A percentile compares a stretch with the other conserved stretches of the same genome.
Conservation (phyloP, 352 stramenopile genomes). For the Phytophthora syringae region DNA sequence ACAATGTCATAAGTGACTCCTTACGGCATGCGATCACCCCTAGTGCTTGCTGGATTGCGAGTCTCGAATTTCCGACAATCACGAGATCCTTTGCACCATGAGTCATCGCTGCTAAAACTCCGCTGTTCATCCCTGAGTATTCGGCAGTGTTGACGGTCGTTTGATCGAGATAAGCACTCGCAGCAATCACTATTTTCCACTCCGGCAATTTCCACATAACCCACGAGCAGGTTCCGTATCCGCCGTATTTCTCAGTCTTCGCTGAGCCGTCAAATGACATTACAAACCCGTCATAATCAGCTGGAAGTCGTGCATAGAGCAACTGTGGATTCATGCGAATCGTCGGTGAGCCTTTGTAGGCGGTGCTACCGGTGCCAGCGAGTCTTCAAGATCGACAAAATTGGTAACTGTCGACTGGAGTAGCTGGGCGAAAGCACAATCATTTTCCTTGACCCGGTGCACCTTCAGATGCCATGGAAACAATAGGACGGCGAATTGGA, state of each 20-base stretch:
- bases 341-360: neutral
- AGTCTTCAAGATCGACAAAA: neutral
- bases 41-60: conserved; percentile 20
- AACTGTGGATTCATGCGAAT: neutral
- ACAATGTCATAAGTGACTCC: conserved; percentile 3
- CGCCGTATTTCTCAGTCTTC: neutral
- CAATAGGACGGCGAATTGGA: neutral
- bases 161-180: neutral
- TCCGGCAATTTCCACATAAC: neutral
- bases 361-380: neutral
- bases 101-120: neutral
- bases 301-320: neutral
- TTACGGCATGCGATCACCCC: conserved; percentile 16
- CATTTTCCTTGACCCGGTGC: neutral
- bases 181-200: neutral
- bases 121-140: conserved; percentile 21
- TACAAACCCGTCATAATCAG: neutral
- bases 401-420: neutral
- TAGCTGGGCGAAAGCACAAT: neutral
- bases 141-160: conserved; percentile 36
- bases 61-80: conserved; percentile 4
- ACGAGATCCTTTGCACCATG: conserved; percentile 7
- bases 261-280: neutral
- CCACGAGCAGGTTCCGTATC: neutral
- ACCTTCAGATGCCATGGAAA: neutral